These are phyloP conservation scores for Fusarium bactridioides DNA, from an alignment of 2,329 filamentous ascomycete genomes.

Conservation along the genomic window DNA sequence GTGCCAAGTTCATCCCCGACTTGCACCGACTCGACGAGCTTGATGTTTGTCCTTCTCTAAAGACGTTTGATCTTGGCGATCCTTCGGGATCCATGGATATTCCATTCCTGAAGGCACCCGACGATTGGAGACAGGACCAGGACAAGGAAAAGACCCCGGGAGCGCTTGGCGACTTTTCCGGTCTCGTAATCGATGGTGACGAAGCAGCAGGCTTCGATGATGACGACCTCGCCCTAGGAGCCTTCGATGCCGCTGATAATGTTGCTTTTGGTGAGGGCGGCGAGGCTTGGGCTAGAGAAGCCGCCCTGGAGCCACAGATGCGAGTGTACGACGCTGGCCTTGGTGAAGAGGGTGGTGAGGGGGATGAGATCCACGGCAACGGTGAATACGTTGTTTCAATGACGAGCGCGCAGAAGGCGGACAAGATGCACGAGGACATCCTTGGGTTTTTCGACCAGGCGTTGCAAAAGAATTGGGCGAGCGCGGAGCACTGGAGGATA, in stretches of 20 bases:
- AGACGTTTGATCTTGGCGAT: conserved; percentile 90
- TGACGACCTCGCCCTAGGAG: conserved; percentile 76
- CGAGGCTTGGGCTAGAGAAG: conserved; percentile 93
- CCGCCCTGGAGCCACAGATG: conserved; percentile 85
- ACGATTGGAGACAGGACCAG: conserved; percentile 81
- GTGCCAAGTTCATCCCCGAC: conserved; percentile 85
- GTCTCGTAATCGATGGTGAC: conserved; percentile 86
- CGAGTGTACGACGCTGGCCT: conserved; percentile 74
- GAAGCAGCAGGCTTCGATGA: conserved; percentile 77
- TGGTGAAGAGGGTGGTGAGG: conserved; percentile 62
- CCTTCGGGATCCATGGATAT: conserved; percentile 86
- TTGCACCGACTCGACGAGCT: conserved; percentile 79
- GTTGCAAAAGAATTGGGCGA: conserved; percentile 95
- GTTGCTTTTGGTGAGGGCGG: conserved; percentile 94
- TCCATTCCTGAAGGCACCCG: conserved; percentile 87
- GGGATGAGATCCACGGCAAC: conserved; percentile 58
- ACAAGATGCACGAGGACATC: conserved; percentile 87
- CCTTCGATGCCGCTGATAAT: conserved; percentile 74
- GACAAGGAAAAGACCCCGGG: conserved; percentile 67
- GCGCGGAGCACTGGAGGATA: conserved; percentile 98
- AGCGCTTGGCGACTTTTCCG: conserved; percentile 72
- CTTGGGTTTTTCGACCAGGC: conserved; percentile 98
- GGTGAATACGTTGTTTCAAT: conserved; percentile 84
- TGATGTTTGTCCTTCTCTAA: conserved; percentile 93
- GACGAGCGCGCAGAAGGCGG: conserved; percentile 69